Base-by-base conservation (phyloP, 345 rosid genomes). In the Carallia pectinifolia region DNA sequence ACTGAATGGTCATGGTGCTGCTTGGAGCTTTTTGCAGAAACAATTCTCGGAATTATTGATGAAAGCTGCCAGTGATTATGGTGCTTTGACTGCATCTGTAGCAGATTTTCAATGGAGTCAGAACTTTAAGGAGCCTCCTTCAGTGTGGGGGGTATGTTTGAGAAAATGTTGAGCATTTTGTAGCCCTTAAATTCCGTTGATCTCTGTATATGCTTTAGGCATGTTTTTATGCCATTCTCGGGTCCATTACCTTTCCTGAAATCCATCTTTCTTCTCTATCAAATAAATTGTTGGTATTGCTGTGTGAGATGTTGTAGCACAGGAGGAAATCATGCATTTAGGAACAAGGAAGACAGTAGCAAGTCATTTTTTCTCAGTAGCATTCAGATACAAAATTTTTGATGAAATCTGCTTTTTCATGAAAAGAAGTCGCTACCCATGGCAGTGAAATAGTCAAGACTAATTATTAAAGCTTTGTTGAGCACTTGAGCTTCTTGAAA, bases 61-160 rank as follows among this genome's bases (percentile, higher is more conserved):
- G 97, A 92, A 90, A 74, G 99, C 99, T 18, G 99, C 99, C 8
- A 81, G 99, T 76, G 99, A 96, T 77, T 96, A 96, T 75, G 97
- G 97, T 58, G 87, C 93, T 61, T 82, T 96, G 85, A 90, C 99
- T 68, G 91, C 98, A 40, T 90, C 98, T 12, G 94, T 84, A 55
- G 70, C 91, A 27, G 99, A 96, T 82, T 92, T 96, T 73, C 96
- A 90, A 10, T 96, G 99, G 99, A 96, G 90, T 81, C 97, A 89
- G 74, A 96, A 89, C 86, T 96, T 96, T 74, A 96, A 87, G 85
- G 99, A 96, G 75, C 83, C 98, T 81, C 99, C 97, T 76, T 77
- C 97, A 55, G 92, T 92, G 69, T 90, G 99, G 99, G 98, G 97
- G 88, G 99, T 92, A 96, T 61, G 81, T 53, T 62, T 18, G 50